A percentile compares a stretch with the other conserved stretches of the same genome.
Conservation (phyloP, 2,329 filamentous ascomycete genomes). For the Emmonsiellopsis sp. region DNA sequence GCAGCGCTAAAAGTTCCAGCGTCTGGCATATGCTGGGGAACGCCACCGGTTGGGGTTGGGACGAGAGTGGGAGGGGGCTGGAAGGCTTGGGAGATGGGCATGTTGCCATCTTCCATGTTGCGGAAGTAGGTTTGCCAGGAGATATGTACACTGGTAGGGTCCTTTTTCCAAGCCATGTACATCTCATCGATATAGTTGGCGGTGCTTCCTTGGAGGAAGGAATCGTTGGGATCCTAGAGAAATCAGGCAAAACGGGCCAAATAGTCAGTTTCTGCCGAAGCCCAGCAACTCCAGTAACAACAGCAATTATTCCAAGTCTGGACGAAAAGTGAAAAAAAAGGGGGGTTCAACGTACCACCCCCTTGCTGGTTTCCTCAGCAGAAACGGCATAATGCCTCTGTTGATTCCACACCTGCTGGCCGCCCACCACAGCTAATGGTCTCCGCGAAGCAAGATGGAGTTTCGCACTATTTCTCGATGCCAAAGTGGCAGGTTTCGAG, state of each 20-base stretch:
- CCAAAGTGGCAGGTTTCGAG: neutral
- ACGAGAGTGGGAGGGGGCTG: slow-evolving; percentile 89
- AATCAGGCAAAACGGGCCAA: slow-evolving; percentile 11
- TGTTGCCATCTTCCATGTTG: slow-evolving; percentile 97
- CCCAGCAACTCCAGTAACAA: neutral
- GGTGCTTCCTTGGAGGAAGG: slow-evolving; percentile 90
- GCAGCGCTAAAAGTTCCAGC: slow-evolving; percentile 55
- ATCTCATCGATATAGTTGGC: slow-evolving; percentile 99
- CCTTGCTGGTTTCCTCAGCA: slow-evolving; percentile 49
- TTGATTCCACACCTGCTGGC: slow-evolving; percentile 28
- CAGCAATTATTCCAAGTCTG: slow-evolving; percentile 1
- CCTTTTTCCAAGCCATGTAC: slow-evolving; percentile 95
- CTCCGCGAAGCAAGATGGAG: slow-evolving; percentile 29
- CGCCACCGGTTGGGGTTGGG: slow-evolving; percentile 67
- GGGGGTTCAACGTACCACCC: slow-evolving; percentile 44
- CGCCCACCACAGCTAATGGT: slow-evolving; percentile 32
- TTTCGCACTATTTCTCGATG: slow-evolving; percentile 19
- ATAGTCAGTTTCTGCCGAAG: slow-evolving; percentile 15
- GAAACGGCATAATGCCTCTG: slow-evolving; percentile 50
- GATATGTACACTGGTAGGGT: slow-evolving; percentile 86
- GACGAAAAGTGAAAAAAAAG: slow-evolving; percentile 1
- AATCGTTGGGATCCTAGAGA: slow-evolving; percentile 72
- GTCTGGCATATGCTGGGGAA: slow-evolving; percentile 63
- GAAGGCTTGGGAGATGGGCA: slow-evolving; percentile 96
- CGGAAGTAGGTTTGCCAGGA: slow-evolving; percentile 99